A percentile compares a stretch with the other conserved stretches of the same genome.
phyloP scores from a whole-genome alignment of 2,329 filamentous ascomycete species.

The Graphiopsis chlorocephala region DNA sequence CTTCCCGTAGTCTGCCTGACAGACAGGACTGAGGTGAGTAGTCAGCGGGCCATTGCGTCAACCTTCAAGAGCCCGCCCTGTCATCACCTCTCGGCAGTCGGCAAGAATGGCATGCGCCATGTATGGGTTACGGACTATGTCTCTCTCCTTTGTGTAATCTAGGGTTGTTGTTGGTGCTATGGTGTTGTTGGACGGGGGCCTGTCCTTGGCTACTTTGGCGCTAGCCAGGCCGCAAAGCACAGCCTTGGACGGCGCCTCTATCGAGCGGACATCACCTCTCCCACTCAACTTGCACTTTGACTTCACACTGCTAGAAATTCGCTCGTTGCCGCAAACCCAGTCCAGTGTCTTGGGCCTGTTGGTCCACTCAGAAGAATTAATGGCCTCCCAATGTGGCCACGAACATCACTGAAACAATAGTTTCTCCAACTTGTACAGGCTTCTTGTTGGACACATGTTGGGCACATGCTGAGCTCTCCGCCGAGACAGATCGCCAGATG shows the following conservation, averaged over 20 bases:
- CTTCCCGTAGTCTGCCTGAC: neutral
- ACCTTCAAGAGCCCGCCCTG: neutral
- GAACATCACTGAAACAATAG: slow-evolving; percentile 3
- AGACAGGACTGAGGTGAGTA: neutral
- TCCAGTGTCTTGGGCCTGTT: neutral
- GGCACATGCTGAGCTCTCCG: neutral
- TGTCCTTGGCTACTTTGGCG: neutral
- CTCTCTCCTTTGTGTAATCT: neutral
- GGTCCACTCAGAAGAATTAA: neutral
- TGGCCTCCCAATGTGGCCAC: neutral
- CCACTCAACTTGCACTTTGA: neutral
- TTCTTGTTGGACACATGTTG: neutral
- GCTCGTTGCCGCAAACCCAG: neutral
- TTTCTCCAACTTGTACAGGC: neutral
- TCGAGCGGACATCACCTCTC: neutral
- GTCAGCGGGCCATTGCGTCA: neutral
- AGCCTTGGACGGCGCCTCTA: neutral
- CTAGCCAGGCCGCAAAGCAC: neutral
- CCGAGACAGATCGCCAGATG: neutral
- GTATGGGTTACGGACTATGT: neutral
- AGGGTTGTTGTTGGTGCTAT: neutral
- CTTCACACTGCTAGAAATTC: neutral
- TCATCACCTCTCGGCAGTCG: neutral
- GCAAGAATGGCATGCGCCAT: neutral
- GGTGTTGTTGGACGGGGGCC: neutral